These are phyloP conservation scores for Lolium rigidum DNA, from an alignment of 176 grass and related monocot species.

Conservation along the genomic window DNA sequence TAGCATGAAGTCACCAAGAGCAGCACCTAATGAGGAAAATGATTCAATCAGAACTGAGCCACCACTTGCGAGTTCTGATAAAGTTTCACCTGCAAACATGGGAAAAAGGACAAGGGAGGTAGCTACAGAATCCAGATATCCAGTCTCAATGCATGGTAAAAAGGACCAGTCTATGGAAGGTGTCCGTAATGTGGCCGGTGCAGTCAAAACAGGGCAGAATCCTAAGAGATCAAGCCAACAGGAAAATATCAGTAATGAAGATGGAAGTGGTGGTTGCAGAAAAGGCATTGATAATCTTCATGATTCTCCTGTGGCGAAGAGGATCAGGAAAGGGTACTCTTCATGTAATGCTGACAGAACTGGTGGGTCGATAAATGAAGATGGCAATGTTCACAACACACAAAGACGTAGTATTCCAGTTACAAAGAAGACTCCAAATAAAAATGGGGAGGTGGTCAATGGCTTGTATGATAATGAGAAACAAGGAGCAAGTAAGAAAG, in stretches of 20 bases:
- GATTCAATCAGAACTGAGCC: conserved; percentile 23
- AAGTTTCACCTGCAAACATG: conserved; percentile 32
- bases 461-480: conserved; percentile 24
- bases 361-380: conserved; percentile 12
- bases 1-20: conserved; percentile 37
- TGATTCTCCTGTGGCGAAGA: conserved; percentile 35
- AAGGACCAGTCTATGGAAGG: conserved; percentile 26
- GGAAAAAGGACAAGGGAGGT: conserved; percentile 40
- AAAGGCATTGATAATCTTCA: conserved; percentile 18
- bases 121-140: conserved; percentile 32
- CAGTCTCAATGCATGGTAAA: conserved; percentile 12
- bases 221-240: conserved; percentile 46
- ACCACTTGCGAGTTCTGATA: conserved; percentile 36
- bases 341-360: conserved; percentile 29
- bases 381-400: conserved; percentile 3
- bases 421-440: conserved; percentile 40
- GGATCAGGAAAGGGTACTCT: conserved; percentile 31
- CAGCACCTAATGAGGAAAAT: background rate
- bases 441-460: conserved; percentile 41
- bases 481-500: conserved; percentile 24
- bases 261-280: conserved; percentile 33
- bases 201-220: conserved; percentile 22
- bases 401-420: conserved; percentile 31
- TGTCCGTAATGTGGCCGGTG: background rate
- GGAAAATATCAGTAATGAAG: conserved; percentile 53